Evolutionary conservation across 257 asterid genomes (phyloP).

Genomic region (Nicotiana tabacum): DNA sequence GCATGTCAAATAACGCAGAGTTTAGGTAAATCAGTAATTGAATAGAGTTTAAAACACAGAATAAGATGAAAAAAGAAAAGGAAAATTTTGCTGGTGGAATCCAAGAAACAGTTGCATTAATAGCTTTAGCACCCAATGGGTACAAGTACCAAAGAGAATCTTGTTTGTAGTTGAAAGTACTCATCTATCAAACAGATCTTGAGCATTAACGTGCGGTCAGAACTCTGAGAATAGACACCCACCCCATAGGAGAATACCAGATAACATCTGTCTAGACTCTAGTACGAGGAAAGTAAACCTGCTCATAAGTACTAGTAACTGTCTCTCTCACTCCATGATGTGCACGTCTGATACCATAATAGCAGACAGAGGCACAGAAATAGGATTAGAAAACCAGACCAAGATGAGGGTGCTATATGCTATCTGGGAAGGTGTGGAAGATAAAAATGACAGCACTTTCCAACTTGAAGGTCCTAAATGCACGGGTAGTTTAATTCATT

Average conservation of each 20-base stretch:
- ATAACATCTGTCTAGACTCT: not conserved
- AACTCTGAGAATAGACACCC: not conserved
- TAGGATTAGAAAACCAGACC: not conserved
- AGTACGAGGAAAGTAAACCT: not conserved
- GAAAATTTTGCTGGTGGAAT: not conserved
- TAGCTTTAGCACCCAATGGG: not conserved
- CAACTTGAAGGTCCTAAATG: slow-evolving; percentile 1
- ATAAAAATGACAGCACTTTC: not conserved
- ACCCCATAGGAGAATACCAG: not conserved
- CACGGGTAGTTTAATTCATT: not conserved
- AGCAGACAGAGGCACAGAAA: not conserved
- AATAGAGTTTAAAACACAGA: not conserved
- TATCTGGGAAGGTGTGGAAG: not conserved
- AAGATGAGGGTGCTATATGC: not conserved
- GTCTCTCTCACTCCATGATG: not conserved
- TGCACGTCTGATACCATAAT: too few species aligned
- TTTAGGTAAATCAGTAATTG: slow-evolving; percentile 11
- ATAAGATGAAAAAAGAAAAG: not conserved
- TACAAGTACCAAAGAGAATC: not conserved
- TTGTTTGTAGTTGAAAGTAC: not conserved
- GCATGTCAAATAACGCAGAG: slow-evolving; percentile 27
- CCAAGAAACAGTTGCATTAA: not conserved
- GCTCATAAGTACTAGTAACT: not conserved
- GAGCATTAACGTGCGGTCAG: not conserved
- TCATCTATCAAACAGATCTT: not conserved